Conservation (phyloP, 495 filamentous ascomycete genomes). For the Choiromyces venosus region DNA sequence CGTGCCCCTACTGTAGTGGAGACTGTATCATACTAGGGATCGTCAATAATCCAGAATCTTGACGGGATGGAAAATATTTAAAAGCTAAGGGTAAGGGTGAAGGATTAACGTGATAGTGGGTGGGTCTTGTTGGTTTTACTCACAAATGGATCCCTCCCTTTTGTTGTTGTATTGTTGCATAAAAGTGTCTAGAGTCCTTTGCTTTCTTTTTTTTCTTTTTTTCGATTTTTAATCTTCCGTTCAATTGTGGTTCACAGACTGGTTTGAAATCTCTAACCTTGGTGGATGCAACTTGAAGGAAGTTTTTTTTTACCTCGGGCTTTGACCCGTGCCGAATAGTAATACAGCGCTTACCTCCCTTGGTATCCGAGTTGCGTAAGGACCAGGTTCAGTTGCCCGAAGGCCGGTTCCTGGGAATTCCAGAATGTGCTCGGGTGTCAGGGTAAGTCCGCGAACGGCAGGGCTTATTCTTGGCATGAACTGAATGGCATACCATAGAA, state of each 20-base stretch:
- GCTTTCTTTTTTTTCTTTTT: neutral
- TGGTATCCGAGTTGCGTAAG: neutral
- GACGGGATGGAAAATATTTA: neutral
- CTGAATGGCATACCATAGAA: no score
- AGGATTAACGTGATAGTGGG: neutral
- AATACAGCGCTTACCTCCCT: neutral
- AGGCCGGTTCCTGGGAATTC: conserved; percentile 1
- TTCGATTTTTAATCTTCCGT: neutral
- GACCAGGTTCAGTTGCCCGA: neutral
- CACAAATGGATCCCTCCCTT: neutral
- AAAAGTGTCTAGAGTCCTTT: neutral
- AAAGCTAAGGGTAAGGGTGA: neutral
- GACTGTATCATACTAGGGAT: neutral
- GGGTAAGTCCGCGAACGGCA: no score
- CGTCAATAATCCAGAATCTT: neutral
- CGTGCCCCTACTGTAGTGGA: neutral
- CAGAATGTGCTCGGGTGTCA: neutral
- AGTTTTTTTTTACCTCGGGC: neutral
- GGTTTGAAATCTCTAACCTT: neutral
- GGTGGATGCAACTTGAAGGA: neutral
- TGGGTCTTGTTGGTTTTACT: neutral
- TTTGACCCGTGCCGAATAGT: neutral
- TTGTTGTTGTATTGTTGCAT: neutral
- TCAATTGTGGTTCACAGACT: neutral
- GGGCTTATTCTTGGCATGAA: no score